Evolutionary conservation across 2,329 filamentous ascomycete species (phyloP), one percentile per base, ranked within the genome.

Genomic region (Alternaria consortialis): DNA sequence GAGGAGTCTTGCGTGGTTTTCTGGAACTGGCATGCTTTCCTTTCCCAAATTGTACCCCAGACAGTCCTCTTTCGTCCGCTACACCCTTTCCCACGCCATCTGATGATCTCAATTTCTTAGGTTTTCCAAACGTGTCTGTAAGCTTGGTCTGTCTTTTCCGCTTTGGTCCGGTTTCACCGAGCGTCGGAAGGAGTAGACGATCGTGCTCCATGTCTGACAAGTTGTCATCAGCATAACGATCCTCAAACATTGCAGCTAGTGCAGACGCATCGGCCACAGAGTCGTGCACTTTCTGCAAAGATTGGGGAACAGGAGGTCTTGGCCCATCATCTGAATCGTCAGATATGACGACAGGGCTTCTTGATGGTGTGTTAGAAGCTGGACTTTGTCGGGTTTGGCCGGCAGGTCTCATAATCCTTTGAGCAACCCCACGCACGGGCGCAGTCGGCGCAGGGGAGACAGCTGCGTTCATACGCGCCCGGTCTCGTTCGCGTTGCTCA

Each of bases 141-240:
- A 82, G 70, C 43, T 76, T 79, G 3, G 71, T 69, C 64, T 83
- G 81, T 23, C 67, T 69, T 59, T 77, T 80, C 42, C 67, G 65
- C 63, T 74, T 73, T 25, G 64, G 58, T 4, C 51, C 60, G 12
- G 55, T 52, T 3, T 66, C 66, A 17, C 71, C 67, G 15, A 74
- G 65, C 2, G 70, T 69, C 43, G 71, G 71, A 3, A 77, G 60
- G 53, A 81, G 79, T n/a, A 84, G 67, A 56, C 72, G 79, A 65
- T 84, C 80, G 32, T 81, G 73, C 65, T 84, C 82, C 77, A 83
- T 83, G 17, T 73, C 63, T 20, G 80, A 80, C 36, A 76, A 63
- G 42, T 75, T 68, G 43, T 72, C 64, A 12, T 65, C 64, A 31
- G 66, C 67, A 53, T 75, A 75, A 17, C 70, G 70, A 48, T 58